These are phyloP conservation scores for Detonula confervacea DNA, from an alignment of 352 stramenopile species.

Conservation along the genomic window DNA sequence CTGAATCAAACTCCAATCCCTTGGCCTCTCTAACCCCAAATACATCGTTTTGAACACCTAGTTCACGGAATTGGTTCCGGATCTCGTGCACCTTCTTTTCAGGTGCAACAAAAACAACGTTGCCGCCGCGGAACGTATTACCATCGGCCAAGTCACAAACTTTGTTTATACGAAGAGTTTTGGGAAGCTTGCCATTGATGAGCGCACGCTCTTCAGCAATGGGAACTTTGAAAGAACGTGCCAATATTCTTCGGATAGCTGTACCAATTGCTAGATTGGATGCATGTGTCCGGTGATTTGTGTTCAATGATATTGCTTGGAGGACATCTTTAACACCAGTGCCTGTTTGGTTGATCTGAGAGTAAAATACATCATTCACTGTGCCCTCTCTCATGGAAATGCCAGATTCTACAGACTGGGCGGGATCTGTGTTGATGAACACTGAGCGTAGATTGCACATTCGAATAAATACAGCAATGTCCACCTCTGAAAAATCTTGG, in stretches of 20 bases:
- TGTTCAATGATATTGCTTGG: conserved; percentile 21
- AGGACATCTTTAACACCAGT: conserved; percentile 34
- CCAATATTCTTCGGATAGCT: conserved; percentile 11
- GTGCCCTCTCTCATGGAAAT: conserved; percentile 31
- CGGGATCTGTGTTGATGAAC: conserved; percentile 29
- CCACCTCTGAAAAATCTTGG: conserved; percentile 36
- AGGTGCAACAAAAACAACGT: conserved; percentile 36
- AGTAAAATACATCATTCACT: conserved; percentile 39
- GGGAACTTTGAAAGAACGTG: conserved; percentile 13
- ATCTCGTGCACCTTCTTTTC: conserved; percentile 36
- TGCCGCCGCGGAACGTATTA: conserved; percentile 5
- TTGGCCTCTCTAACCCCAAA: conserved; percentile 44
- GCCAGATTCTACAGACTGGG: conserved; percentile 39
- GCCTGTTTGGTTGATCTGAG: conserved; percentile 2
- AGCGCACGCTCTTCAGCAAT: conserved; percentile 4
- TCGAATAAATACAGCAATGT: conserved; percentile 26
- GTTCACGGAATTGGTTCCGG: conserved; percentile 6
- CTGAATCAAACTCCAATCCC: conserved; percentile 39
- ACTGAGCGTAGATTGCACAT: conserved; percentile 27
- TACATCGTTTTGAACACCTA: conserved; percentile 31
- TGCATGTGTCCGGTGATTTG: conserved; percentile 40
- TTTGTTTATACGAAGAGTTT: conserved; percentile 8
- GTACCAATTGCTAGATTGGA: conserved; percentile 32
- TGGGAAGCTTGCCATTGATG: conserved; percentile 10
- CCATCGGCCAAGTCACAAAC: conserved; percentile 7